Evolutionary conservation across 2,329 filamentous ascomycete genomes (phyloP).

Genomic region (Hypoxylon sp.): DNA sequence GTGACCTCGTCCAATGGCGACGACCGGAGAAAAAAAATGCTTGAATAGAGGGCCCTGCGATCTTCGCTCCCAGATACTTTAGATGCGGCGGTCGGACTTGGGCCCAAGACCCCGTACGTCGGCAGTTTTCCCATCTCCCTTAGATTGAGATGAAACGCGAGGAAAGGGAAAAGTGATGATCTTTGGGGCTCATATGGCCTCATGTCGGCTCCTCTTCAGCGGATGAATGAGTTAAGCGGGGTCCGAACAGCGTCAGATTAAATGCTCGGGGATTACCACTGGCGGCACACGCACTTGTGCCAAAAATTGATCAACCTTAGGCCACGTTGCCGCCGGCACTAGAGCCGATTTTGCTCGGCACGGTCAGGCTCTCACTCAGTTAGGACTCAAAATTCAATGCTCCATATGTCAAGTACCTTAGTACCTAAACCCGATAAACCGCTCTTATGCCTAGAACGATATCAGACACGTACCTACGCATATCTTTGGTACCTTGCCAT

Average conservation of each 20-base stretch:
- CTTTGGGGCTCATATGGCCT: constrained; percentile 36
- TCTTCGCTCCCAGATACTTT: not conserved
- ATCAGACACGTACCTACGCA: not conserved
- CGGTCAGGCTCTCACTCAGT: constrained; percentile 4
- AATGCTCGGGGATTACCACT: too few relatives aligned
- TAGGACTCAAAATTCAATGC: not conserved
- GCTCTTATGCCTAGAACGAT: constrained; percentile 18
- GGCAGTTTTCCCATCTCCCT: constrained; percentile 29
- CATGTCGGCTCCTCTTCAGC: constrained; percentile 34
- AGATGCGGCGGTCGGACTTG: constrained; percentile 7
- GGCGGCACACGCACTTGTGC: constrained; percentile 25
- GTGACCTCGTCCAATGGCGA: constrained; percentile 10
- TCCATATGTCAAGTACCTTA: constrained; percentile 11
- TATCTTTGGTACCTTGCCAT: not conserved
- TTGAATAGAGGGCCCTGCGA: not conserved
- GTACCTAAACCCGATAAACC: constrained; percentile 24
- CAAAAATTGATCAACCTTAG: constrained; percentile 27
- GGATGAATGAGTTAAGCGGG: constrained; percentile 31
- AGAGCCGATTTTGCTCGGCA: constrained; percentile 14
- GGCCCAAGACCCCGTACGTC: constrained; percentile 28
- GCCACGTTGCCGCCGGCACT: constrained; percentile 32
- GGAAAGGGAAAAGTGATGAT: constrained; percentile 22
- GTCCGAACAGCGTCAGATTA: too few relatives aligned
- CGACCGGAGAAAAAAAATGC: constrained; percentile 3
- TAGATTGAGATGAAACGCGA: constrained; percentile 25